Evolutionary conservation across 2,329 filamentous ascomycete genomes (phyloP), one percentile per base, ranked within the genome.

Genomic region (Lasiodiplodia gonubiensis): DNA sequence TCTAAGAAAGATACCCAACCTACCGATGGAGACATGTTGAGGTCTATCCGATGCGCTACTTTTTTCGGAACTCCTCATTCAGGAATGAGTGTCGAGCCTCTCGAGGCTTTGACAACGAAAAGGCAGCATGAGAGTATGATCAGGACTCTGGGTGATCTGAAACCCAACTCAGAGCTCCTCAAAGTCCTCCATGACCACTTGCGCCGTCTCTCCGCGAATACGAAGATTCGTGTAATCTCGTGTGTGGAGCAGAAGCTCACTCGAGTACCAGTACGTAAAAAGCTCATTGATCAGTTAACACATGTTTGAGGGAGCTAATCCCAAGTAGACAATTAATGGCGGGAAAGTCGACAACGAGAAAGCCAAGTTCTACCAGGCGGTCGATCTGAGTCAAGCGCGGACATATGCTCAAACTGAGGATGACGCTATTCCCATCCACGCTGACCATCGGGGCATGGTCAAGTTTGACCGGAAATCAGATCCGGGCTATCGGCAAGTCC

Each of bases 201-300:
- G 4, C 33, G n/a, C 4, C 54, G 35, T 21, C 54, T 57, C 21
- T 39, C 35, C n/a, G 14, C 18, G 11, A 23, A 8, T 16, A 39
- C 33, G 2, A 42, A 42, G 2, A 16, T 57, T 10, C 33, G 35
- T 2, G 3, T 57, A 14, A 42, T 57, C 35, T 23, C 54, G 2
- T 57, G 54, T 25, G 35, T 57, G 33, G 54, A 57, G 39, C 54
- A 57, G 33, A 57, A 57, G n/a, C 54, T 42, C 30, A 57, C 54
- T 57, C 54, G 33, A 1, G 35, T 8, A 2, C 54, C 54, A 2
- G 54, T 57, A 57, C 7, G 54, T 30, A 25, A 5, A 1, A 53
- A 0, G 2, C 5, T 1, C 8, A 27, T 18, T 1, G n/a, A 8
- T 7, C 16, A 14, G 30, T 42, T 42, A 4, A 37, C 7, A 6